These are phyloP conservation scores for Penicillium sp. DNA, from an alignment of 2,329 filamentous ascomycete genomes.

Conservation along the genomic window DNA sequence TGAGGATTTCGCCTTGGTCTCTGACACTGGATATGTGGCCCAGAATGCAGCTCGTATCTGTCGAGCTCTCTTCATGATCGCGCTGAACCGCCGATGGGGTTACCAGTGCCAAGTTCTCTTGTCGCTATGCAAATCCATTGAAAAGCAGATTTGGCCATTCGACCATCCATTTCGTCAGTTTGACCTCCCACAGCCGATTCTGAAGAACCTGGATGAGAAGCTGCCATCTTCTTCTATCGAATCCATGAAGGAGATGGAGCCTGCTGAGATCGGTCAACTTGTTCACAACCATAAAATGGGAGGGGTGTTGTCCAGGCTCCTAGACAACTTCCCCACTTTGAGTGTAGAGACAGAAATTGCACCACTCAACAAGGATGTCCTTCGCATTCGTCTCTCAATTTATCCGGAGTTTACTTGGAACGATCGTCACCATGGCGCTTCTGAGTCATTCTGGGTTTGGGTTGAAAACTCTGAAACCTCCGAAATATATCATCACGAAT, in stretches of 20 bases:
- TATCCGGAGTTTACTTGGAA: slow-evolving; percentile 94
- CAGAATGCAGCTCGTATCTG: slow-evolving; percentile 96
- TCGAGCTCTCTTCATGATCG: slow-evolving; percentile 94
- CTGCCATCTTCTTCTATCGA: slow-evolving; percentile 73
- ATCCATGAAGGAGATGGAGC: slow-evolving; percentile 86
- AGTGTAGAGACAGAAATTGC: slow-evolving; percentile 92
- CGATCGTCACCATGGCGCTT: slow-evolving; percentile 87
- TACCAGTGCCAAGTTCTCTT: slow-evolving; percentile 90
- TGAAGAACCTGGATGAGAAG: slow-evolving; percentile 83
- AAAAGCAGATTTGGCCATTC: slow-evolving; percentile 92
- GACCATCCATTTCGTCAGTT: slow-evolving; percentile 96
- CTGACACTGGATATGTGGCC: slow-evolving; percentile 90
- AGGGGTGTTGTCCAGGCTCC: slow-evolving; percentile 72
- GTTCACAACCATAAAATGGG: slow-evolving; percentile 92
- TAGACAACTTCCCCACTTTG: slow-evolving; percentile 90
- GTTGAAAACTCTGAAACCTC: slow-evolving; percentile 97
- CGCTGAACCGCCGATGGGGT: slow-evolving; percentile 91
- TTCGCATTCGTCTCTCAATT: slow-evolving; percentile 84
- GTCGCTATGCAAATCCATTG: slow-evolving; percentile 93
- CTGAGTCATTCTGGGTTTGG: slow-evolving; percentile 98
- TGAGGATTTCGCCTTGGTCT: slow-evolving; percentile 90
- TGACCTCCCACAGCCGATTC: slow-evolving; percentile 77
- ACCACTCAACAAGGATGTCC: slow-evolving; percentile 88
- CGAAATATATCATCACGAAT: slow-evolving; percentile 97
- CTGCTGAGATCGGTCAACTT: slow-evolving; percentile 82